phyloP scores from a whole-genome alignment of 164 flowering plant genomes.

The Brasenia schreberi region DNA sequence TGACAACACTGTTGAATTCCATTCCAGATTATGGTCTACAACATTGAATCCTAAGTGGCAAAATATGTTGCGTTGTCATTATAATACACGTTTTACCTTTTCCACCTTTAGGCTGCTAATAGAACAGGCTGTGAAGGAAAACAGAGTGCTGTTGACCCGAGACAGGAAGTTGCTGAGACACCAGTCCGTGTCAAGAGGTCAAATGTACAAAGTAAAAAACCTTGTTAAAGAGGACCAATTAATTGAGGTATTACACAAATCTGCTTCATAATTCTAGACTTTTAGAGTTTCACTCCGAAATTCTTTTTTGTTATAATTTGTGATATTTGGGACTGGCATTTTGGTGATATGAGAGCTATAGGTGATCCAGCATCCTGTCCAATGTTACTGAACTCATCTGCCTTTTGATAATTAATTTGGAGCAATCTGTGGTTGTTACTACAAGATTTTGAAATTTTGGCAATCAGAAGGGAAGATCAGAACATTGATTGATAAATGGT shows the following conservation, averaged over 20 bases:
- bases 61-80: no score
- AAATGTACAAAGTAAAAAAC: conserved; percentile 66
- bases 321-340: background rate
- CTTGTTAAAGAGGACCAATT: conserved; percentile 89
- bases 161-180: conserved; percentile 78
- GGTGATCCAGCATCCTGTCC: background rate
- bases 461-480: no score
- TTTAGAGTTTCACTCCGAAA: no score
- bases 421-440: no score
- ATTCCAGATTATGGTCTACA: no score
- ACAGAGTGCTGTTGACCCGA: conserved; percentile 81
- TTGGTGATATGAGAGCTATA: background rate
- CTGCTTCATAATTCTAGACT: background rate
- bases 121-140: conserved; percentile 70
- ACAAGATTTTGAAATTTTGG: no score
- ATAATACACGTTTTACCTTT: background rate
- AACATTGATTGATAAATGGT: no score
- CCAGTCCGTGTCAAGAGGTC: conserved; percentile 55
- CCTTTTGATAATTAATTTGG: no score
- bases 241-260: conserved; percentile 46
- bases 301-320: background rate
- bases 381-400: background rate
- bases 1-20: conserved; percentile 5
- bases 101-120: conserved; percentile 44
- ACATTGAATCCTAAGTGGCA: no score